phyloP scores from a whole-genome alignment of 2,329 filamentous ascomycete genomes.

The Alternaria gansuensis region DNA sequence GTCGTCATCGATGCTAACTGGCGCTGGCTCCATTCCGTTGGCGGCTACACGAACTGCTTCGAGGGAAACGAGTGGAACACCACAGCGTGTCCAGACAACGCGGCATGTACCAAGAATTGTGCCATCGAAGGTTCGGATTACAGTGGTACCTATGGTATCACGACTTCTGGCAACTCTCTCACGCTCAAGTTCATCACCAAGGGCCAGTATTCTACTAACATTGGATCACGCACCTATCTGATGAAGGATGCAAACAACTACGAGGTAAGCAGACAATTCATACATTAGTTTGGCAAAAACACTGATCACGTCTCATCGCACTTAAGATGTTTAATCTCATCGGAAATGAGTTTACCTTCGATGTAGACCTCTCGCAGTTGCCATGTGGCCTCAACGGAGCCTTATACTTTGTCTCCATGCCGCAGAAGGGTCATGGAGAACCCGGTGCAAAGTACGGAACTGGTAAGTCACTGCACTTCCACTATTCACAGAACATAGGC shows the following conservation, averaged over 20 bases:
- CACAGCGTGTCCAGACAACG: conserved; percentile 48
- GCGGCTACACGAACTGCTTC: conserved; percentile 53
- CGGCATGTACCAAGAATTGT: conserved; percentile 47
- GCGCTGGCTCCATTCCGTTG: conserved; percentile 57
- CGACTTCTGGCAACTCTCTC: conserved; percentile 61
- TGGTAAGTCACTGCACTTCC: conserved; percentile 54
- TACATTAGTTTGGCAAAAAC: too few species aligned
- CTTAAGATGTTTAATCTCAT: conserved; percentile 48
- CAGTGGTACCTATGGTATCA: conserved; percentile 58
- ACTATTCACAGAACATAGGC: not conserved
- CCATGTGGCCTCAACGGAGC: conserved; percentile 73
- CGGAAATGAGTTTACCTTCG: conserved; percentile 50
- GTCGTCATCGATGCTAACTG: conserved; percentile 57
- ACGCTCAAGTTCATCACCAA: conserved; percentile 67
- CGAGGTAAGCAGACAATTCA: not conserved
- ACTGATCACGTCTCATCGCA: not conserved
- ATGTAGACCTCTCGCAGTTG: conserved; percentile 63
- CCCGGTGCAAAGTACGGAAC: conserved; percentile 60
- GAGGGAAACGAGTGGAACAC: conserved; percentile 54
- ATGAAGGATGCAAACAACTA: conserved; percentile 47
- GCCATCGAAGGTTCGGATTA: conserved; percentile 56
- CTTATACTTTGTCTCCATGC: conserved; percentile 63
- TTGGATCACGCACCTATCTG: conserved; percentile 50
- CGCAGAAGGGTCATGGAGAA: conserved; percentile 58
- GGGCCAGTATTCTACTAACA: conserved; percentile 53